Evolutionary conservation across 495 filamentous ascomycete genomes (phyloP).

Genomic region (Penicillium angulare): DNA sequence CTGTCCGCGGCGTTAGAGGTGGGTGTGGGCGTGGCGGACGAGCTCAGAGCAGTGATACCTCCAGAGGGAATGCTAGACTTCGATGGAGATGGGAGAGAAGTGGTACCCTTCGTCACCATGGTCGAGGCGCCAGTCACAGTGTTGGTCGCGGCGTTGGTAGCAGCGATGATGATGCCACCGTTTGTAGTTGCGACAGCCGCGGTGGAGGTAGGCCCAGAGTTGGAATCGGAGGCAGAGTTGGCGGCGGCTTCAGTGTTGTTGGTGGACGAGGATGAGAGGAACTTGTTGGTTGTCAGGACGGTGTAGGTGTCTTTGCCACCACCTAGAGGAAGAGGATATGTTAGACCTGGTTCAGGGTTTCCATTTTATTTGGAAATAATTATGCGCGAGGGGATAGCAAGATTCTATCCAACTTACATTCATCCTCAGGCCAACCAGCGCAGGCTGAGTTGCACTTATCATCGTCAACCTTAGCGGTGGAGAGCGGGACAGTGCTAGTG

Average conservation of each 20-base stretch:
- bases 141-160: conserved; percentile 11
- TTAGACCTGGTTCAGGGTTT: conserved; percentile 2
- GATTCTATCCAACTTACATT: conserved; percentile 35
- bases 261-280: too few species aligned
- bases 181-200: conserved; percentile 10
- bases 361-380: too few species aligned
- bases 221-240: conserved; percentile 13
- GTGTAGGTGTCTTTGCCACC: conserved; percentile 34
- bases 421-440: conserved; percentile 28
- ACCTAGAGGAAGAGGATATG: conserved; percentile 22
- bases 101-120: conserved; percentile 11
- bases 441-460: conserved; percentile 33
- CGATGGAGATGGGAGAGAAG: not conserved
- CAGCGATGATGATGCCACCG: conserved; percentile 30
- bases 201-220: not conserved
- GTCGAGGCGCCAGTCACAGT: conserved; percentile 11
- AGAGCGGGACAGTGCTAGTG: conserved; percentile 29
- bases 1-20: conserved; percentile 18
- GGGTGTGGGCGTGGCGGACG: conserved; percentile 8
- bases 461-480: conserved; percentile 27
- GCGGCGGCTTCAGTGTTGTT: conserved; percentile 4
- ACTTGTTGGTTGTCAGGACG: conserved; percentile 17
- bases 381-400: too few species aligned
- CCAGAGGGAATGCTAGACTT: conserved; percentile 1
- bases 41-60: conserved; percentile 1